Conservation (phyloP, 371 early-diverging fungal species). For the Lichtheimia ramosa region DNA sequence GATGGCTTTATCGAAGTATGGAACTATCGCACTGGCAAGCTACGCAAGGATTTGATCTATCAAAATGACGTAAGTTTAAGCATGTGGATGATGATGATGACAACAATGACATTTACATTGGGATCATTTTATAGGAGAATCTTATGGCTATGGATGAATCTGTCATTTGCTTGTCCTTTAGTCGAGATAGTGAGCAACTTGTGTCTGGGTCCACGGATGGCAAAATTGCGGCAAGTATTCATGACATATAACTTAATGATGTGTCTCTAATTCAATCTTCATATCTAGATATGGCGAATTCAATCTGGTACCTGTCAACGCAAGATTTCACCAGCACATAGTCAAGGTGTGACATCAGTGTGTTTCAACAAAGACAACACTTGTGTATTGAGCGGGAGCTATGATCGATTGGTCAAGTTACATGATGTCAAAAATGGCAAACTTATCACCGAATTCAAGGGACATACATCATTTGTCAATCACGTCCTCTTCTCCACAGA, state of each 20-base stretch:
- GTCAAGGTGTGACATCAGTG: conserved; percentile 80
- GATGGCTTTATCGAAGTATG: conserved; percentile 96
- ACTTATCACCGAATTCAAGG: conserved; percentile 83
- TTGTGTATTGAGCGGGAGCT: conserved; percentile 77
- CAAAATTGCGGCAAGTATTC: conserved; percentile 63
- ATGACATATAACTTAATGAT: not conserved
- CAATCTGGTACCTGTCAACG: conserved; percentile 74
- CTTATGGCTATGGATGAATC: conserved; percentile 91
- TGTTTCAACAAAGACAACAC: conserved; percentile 73
- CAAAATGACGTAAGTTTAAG: conserved; percentile 70
- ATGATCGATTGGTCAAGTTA: conserved; percentile 78
- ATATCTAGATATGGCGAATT: conserved; percentile 74
- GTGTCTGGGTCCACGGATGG: conserved; percentile 89
- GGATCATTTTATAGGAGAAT: conserved; percentile 53
- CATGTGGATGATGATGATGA: not conserved
- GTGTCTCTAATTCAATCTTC: not conserved
- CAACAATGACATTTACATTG: not conserved
- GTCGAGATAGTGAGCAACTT: conserved; percentile 74
- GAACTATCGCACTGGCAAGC: conserved; percentile 88
- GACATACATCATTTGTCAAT: conserved; percentile 89
- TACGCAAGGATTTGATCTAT: conserved; percentile 85
- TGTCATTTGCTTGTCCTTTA: conserved; percentile 76
- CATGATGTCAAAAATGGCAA: conserved; percentile 91
- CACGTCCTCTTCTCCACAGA: conserved; percentile 70
- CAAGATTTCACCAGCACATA: conserved; percentile 80